Evolutionary conservation across 2,329 filamentous ascomycete genomes (phyloP).

Genomic region (Magnaporthiopsis incrustans): DNA sequence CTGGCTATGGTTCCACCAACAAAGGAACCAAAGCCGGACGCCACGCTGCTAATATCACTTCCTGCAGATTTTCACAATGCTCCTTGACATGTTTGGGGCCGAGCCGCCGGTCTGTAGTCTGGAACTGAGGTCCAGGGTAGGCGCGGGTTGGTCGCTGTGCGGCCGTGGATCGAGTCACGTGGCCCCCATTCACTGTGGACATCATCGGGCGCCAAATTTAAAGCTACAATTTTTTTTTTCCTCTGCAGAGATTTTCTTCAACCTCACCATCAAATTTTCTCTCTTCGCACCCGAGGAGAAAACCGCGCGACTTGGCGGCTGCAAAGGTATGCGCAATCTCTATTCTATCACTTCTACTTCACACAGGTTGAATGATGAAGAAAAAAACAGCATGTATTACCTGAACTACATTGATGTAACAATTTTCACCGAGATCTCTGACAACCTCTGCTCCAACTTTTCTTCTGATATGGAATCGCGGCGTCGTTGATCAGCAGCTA

Average conservation of each 20-base stretch:
- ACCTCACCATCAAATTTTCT: neutral
- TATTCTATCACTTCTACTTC: neutral
- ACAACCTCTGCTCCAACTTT: conserved; percentile 21
- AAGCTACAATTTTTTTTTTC: conserved; percentile 1
- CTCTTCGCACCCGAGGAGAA: neutral
- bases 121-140: neutral
- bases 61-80: neutral
- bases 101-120: neutral
- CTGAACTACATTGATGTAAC: conserved; percentile 43
- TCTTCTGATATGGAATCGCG: neutral
- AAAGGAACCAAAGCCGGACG: neutral
- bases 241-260: neutral
- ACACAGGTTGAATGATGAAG: conserved; percentile 22
- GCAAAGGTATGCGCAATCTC: conserved; percentile 6
- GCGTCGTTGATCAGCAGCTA: neutral
- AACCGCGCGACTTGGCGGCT: too few species aligned
- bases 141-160: neutral
- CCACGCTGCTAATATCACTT: neutral
- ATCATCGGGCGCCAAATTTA: neutral
- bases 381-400: conserved; percentile 32
- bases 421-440: conserved; percentile 65
- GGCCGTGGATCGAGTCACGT: neutral
- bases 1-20: too few species aligned
- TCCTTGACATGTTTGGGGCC: neutral
- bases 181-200: neutral